Base-by-base conservation (phyloP, 108 stramenopile genomes). In the Pseudonitzschia multiseries region DNA sequence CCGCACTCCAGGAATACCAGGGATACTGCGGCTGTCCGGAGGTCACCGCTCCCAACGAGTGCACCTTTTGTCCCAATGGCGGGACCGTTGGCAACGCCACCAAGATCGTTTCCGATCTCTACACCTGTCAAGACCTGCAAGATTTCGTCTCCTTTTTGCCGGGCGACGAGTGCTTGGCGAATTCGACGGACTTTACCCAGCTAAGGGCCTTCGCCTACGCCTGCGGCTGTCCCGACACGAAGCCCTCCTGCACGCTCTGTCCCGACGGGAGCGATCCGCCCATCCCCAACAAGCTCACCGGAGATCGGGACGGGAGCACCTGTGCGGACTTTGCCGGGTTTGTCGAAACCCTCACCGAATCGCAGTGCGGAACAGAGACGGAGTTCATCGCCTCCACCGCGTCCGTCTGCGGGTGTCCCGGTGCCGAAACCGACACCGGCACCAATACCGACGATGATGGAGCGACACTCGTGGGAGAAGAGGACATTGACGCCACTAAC, bases 41-140 rank as follows among this genome's bases (percentile, higher is more conserved):
- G 28, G 41, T 18, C 8, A 13, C 20, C 17, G 48, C 65, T 4
- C 24, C 20, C 8, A 41, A 57, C 17, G 62, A 66, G 29, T 77
- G 76, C 33, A 64, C 61, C 43, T 77, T 77, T 33, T 77, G 76
- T 57, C 76, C 76, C 1, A n/a, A 77, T 46, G 76, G 76, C 24
- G 41, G 56, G 24, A 42, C 69, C 28, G 51, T 63, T 8, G 33
- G 65, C 17, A 65, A 65, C 42, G 15, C 36, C 26, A 63, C 64
- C 40, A 52, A 53, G 17, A 27, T 77, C 27, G 69, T 70, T 8
- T 41, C 64, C 15, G 69, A 60, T 22, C 14, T 31, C 17, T 69
- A 61, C 57, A 42, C 57, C n/a, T 77, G 76, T 63, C 44, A 57
- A 18, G 76, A 66, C 26, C 51, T 77, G 8, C 31, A 57, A 12